Evolutionary conservation across 1,139 yeast species (phyloP).

Genomic region (Hanseniaspora sp.): DNA sequence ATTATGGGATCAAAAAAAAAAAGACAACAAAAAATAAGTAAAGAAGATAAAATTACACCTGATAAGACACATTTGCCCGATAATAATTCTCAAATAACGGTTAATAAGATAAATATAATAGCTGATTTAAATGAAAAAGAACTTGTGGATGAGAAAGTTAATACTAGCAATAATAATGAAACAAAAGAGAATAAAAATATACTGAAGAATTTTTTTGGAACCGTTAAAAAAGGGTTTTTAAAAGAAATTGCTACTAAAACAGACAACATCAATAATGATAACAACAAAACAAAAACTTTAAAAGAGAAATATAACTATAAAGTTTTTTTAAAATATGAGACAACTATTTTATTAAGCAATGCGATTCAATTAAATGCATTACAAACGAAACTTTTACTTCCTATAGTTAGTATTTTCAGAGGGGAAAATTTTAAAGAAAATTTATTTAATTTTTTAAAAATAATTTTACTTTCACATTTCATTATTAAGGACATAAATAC

Average conservation of each 20-base stretch:
- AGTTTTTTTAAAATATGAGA: constrained; percentile 2
- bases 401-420: background rate
- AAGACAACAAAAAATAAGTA: background rate
- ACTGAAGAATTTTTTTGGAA: background rate
- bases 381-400: background rate
- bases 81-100: background rate
- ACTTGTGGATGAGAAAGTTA: background rate
- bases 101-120: background rate
- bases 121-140: background rate
- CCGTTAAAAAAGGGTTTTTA: background rate
- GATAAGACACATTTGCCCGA: background rate
- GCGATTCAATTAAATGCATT: constrained; percentile 7
- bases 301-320: background rate
- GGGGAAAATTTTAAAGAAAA: background rate
- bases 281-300: background rate
- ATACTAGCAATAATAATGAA: background rate
- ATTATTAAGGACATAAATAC: constrained; percentile 8
- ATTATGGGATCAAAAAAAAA: too few relatives aligned
- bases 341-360: constrained; percentile 4
- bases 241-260: background rate
- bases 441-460: constrained; percentile 1
- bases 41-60: background rate
- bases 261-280: background rate
- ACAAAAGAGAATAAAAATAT: background rate
- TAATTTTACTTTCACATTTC: constrained; percentile 6